Evolutionary conservation across 805 yeast species (phyloP), one percentile per base, ranked within the genome.

Genomic region (Lipomyces starkeyi): DNA sequence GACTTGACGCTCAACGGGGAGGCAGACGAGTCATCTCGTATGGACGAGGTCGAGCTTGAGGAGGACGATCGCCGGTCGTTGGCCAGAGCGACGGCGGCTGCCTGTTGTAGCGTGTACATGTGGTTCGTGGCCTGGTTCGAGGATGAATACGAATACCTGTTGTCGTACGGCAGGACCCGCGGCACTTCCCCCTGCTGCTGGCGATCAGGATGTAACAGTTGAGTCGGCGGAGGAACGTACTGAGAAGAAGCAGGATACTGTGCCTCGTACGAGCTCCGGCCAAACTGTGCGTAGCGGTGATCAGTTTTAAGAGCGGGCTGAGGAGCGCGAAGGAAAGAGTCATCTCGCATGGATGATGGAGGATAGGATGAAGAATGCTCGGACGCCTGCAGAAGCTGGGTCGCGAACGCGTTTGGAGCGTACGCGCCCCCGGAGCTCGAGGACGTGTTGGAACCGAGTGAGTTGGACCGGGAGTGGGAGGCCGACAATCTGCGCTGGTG

Each of bases 371-470:
- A 43, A 43, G 49, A 17, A 25, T 22, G 61, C 54, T 40, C 56
- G 20, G 29, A 54, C 56, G 29, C 56, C 25, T 59, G 63, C n/a
- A 40, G 54, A 2, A 63, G 55, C 34, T 63, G 66, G 20, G 66
- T 62, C 14, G 66, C 63, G 43, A 59, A 63, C 2, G 59, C 66
- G 3, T 58, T 62, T 20, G 62, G 56, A 11, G 59, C 59, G 22
- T 63, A 63, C 9, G 59, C 63, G 17, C 62, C 66, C n/a, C 58
- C 55, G 25, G 62, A 22, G 22, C 59, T 32, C 40, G 63, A 59
- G 9, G 59, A n/a, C 2, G 22, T 43, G 20, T 43, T 43, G 47
- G 40, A 34, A 17, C 47, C 61, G 20, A 58, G 49, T n/a, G 52
- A 34, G 54, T 25, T 43, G 53, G 53, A 35, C 11, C 61, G 54